Conservation (phyloP, 2,329 filamentous ascomycete species). For the Calonectria pauciramosa region DNA sequence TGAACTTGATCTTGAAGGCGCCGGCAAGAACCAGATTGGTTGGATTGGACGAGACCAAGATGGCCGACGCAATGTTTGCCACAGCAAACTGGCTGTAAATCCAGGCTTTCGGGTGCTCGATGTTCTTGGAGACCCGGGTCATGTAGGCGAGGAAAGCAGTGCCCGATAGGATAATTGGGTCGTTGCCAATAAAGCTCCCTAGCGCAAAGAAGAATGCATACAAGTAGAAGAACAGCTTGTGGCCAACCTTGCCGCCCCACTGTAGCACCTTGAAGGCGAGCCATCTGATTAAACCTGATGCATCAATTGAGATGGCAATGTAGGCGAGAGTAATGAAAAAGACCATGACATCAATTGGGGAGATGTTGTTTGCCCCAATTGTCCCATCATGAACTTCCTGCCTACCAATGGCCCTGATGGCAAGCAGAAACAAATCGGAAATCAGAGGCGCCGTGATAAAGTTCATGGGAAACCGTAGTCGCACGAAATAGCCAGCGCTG, state of each 20-base stretch:
- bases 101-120: constrained; percentile 79
- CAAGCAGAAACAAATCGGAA: constrained; percentile 79
- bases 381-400: constrained; percentile 78
- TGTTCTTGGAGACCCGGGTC: constrained; percentile 81
- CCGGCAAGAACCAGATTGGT: constrained; percentile 82
- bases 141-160: constrained; percentile 84
- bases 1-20: constrained; percentile 79
- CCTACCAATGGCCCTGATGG: constrained; percentile 76
- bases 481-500: constrained; percentile 57
- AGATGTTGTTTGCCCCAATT: constrained; percentile 74
- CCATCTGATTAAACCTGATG: constrained; percentile 79
- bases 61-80: constrained; percentile 81
- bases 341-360: constrained; percentile 79
- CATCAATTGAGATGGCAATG: constrained; percentile 83
- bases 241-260: constrained; percentile 76
- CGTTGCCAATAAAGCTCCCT: constrained; percentile 79
- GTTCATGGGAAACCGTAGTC: constrained; percentile 74
- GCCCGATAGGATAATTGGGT: constrained; percentile 81
- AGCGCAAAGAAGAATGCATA: constrained; percentile 80
- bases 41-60: constrained; percentile 83
- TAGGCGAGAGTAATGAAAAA: constrained; percentile 83
- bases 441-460: constrained; percentile 79
- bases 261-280: constrained; percentile 79
- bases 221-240: constrained; percentile 78
- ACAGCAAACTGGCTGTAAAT: constrained; percentile 80